Base-by-base conservation (phyloP, 805 yeast species). In the Candida insectorum region DNA sequence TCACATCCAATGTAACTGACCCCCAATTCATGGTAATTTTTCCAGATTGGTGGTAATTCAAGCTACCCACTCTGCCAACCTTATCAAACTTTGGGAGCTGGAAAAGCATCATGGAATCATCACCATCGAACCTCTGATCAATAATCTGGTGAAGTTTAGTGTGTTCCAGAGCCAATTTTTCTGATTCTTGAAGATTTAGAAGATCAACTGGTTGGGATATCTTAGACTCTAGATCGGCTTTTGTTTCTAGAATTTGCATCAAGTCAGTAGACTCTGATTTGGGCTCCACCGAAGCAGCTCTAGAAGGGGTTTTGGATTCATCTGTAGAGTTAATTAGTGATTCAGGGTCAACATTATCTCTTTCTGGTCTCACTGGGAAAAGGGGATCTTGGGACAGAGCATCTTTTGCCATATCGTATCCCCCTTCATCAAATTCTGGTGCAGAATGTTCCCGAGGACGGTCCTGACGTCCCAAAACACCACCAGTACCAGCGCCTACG, bases 21-120 rank as follows among this genome's bases (percentile, higher is more conserved):
- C 95, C 96, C 24, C 91, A 62, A 39, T 77, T 73, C 56, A 89
- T 72, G 3, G 94, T 71, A 14, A 87, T 56, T 52, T 75, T 85
- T 3, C 97, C 97, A 1, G 96, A 85, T 49, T 80, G 75, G 55
- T 89, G 96, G 28, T 81, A 67, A 35, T 91, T 75, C 21, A 91
- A 51, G 7, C 73, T 68, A 5, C 97, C 97, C 24, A 87, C 69
- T 34, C 67, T 67, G 1, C 96, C 96, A 31, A 29, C 19, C n/a
- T 9, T 10, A 14, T 18, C 16, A 23, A 63, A 41, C 24, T 62
- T 62, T 2, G 80, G 79, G 35, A 77, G 54, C 40, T 77, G 81
- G 44, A 77, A 48, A 9, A 75, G 54, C 23, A 63, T 48, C 36
- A 54, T 66, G 28, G 50, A 41, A 15, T 43, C 46, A 15, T 48